Base-by-base conservation (phyloP, 768 basidiomycete genomes). In the Guyanaporus albipodus region DNA sequence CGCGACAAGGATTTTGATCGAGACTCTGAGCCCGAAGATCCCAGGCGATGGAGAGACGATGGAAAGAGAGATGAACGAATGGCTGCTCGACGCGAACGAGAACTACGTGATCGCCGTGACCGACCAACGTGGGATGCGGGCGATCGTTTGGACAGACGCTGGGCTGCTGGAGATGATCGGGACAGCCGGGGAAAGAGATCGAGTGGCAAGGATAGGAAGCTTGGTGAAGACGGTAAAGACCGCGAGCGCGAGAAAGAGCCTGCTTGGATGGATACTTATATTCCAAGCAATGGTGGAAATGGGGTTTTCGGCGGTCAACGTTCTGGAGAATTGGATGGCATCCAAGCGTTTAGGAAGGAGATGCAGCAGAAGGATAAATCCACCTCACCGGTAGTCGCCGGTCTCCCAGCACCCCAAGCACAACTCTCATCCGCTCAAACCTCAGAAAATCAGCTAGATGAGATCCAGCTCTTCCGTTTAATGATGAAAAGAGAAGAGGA, bases 191-290 rank as follows among this genome's bases (percentile, higher is more conserved):
- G 72, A 38, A 87, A 87, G 60, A 80, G 80, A 27, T 58, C 70
- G 22, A 62, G 68, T 53, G 80, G 76, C 31, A 80, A 83, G 39
- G 87, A 87, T 45, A 74, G 76, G 53, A 79, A 79, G 54, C 36
- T 58, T 37, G 72, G 67, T 14, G 76, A 76, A 38, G 69, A 69
- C 44, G 76, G 69, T 42, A 68, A 70, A 52, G 79, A 79, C 42
- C 67, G 70, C 46, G 73, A 74, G 26, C 80, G 79, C 56, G 90
- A 92, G 70, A 89, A 86, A 58, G 90, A 91, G 60, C 90, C 89
- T 19, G 89, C 89, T 15, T 92, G 89, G 89, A 92, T 92, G 89
- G 90, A 91, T 54, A 82, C 86, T 17, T 90, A 89, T 61, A 76
- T 90, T 50, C 87, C 88, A 11, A 74, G 69, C 41, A 74, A 74